Evolutionary conservation across 2,329 filamentous ascomycete genomes (phyloP).

Genomic region (Xylaria sp.): DNA sequence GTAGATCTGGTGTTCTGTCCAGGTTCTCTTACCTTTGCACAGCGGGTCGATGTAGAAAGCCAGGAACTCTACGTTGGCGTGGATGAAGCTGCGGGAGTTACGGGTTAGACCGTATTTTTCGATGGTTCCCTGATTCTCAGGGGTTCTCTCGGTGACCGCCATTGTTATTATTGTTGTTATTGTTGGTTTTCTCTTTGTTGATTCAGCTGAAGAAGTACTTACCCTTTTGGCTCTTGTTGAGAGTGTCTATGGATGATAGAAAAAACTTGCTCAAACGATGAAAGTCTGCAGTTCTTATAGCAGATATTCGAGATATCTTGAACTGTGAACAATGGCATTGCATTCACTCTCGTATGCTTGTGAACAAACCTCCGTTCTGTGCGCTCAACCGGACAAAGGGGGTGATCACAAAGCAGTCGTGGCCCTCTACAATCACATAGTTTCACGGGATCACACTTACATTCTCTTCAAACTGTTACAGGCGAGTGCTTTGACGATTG

Average conservation of each 20-base stretch:
- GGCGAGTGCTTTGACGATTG: too few relatives aligned
- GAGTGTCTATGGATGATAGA: not conserved
- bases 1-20: not conserved
- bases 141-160: not conserved
- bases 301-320: not conserved
- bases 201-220: not conserved
- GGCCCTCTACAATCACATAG: too few relatives aligned
- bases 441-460: too few relatives aligned
- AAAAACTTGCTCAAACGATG: not conserved
- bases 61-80: constrained; percentile 1
- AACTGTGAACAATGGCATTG: not conserved
- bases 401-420: too few relatives aligned
- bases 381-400: too few relatives aligned
- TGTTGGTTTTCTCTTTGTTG: not conserved
- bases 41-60: not conserved
- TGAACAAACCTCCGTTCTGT: too few relatives aligned
- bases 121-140: not conserved
- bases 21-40: not conserved
- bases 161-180: not conserved
- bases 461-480: too few relatives aligned
- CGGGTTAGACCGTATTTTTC: constrained; percentile 1
- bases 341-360: too few relatives aligned
- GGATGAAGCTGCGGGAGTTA: not conserved
- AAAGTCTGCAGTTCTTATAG: not conserved
- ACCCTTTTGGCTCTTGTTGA: not conserved